Conservation (phyloP, 176 grass and related monocot genomes). For the Neostapfia colusana region DNA sequence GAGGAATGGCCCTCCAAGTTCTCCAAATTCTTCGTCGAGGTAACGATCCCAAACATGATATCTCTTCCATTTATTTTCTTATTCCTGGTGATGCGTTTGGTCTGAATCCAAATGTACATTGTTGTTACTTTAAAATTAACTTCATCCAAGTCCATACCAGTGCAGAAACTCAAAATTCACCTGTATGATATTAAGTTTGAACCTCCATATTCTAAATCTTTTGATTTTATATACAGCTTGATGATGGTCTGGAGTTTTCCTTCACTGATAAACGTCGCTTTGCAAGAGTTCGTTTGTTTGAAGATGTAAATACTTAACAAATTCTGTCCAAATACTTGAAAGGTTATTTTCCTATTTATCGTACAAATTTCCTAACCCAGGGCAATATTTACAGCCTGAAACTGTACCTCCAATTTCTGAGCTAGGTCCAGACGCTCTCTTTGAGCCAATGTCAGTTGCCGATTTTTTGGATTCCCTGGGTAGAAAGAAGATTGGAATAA, state of each 20-base stretch:
- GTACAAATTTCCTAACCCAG: constrained; percentile 9
- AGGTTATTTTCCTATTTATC: background rate
- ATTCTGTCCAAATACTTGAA: constrained; percentile 1
- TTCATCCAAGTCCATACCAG: background rate
- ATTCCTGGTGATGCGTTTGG: background rate
- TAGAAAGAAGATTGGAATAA: constrained; percentile 82
- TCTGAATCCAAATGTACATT: background rate
- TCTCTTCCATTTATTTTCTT: background rate
- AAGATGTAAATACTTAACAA: constrained; percentile 55
- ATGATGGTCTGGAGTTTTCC: constrained; percentile 93
- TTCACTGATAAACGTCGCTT: constrained; percentile 98
- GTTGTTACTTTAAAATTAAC: background rate
- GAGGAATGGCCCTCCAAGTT: constrained; percentile 96
- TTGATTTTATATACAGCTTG: constrained; percentile 56
- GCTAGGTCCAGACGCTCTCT: constrained; percentile 83
- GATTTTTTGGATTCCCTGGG: constrained; percentile 56
- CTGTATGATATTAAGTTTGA: too few relatives aligned
- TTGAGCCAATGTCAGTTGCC: constrained; percentile 67
- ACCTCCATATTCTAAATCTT: background rate
- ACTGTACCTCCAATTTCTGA: constrained; percentile 84
- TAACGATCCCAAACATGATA: constrained; percentile 1
- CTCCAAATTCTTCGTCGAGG: constrained; percentile 85
- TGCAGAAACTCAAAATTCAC: background rate
- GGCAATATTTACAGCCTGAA: constrained; percentile 64
- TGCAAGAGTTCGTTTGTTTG: constrained; percentile 79